Conservation (phyloP, 116 monocot species). For the Posidonia oceanica region DNA sequence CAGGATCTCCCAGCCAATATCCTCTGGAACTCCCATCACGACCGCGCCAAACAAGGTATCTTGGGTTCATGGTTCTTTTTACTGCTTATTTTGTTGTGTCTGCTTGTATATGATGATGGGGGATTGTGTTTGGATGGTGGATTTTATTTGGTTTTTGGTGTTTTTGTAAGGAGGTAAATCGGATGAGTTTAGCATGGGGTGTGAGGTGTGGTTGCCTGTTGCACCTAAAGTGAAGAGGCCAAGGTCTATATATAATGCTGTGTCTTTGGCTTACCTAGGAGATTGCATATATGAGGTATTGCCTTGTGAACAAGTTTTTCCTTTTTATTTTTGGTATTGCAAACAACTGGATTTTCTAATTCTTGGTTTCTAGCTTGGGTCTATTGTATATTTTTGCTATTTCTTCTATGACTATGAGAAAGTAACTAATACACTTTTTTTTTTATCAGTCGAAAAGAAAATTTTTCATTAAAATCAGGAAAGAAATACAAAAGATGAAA, state of each 20-base stretch:
- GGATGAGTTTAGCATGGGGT: constrained; percentile 52
- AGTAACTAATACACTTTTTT: too few relatives aligned
- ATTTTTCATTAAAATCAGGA: too few relatives aligned
- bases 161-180: constrained; percentile 21
- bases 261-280: constrained; percentile 82
- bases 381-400: too few relatives aligned
- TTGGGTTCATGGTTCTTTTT: not conserved
- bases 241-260: constrained; percentile 81
- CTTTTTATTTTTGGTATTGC: not conserved
- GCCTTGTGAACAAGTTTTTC: not conserved
- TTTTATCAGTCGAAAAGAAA: too few relatives aligned
- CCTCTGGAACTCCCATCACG: constrained; percentile 15
- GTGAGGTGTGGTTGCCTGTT: constrained; percentile 77
- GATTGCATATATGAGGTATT: constrained; percentile 97
- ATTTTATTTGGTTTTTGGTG: not conserved
- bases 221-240: constrained; percentile 91
- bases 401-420: too few relatives aligned
- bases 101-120: too few relatives aligned
- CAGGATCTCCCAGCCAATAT: constrained; percentile 10
- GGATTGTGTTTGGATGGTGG: not conserved
- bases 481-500: too few relatives aligned
- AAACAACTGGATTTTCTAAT: not conserved
- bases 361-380: not conserved
- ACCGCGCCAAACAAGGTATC: constrained; percentile 8
- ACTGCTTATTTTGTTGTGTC: not conserved